Base-by-base conservation (phyloP, 345 rosid species). In the Brassica nigra region DNA sequence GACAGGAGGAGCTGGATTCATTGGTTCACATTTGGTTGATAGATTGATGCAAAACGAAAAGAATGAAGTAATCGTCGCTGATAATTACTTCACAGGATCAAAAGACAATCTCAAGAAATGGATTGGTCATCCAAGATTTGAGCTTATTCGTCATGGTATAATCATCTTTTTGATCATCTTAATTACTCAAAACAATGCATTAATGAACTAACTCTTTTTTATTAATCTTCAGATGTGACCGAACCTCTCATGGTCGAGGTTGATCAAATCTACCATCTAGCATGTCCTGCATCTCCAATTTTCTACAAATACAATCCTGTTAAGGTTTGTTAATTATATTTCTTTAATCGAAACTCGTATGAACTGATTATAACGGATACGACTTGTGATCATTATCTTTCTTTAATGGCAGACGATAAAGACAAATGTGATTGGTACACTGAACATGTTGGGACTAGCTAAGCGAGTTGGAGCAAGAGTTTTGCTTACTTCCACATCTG, bases 281-380 rank as follows among this genome's bases (percentile, higher is more conserved):
- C 98, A 59, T 94, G 98, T 76, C 98, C 97, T 73, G 97, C 98
- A 80, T 92, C 98, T 79, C 97, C 98, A 52, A 94, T 94, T 49
- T 94, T 92, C 86, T 94, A 94, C 71, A 92, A 94, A 79, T 77
- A 94, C 85, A 94, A 92, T 74, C 93, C 98, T 61, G 97, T 92
- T 68, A 94, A 94, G 97, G 97, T 94, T 73, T 66, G 90, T 83
- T 31, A 20, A 29, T 23, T 55, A 27, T 23, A 16, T 14, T 29
- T 57, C 12, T 4, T 34, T 34, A 55, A 12, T 49, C 34, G 1
- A n/a, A 59, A 59, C 36, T 57, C 47, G 20, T 29, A 39, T 0
- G 1, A 12, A n/a, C 5, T 16, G 16, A 18, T 54, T 33, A 18
- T 33, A 75, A 36, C 27, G 20, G 39, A 6, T 58, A 7, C 30